These are phyloP conservation scores for Pichia sporocuriosa DNA, from an alignment of 805 yeast species.

Conservation along the genomic window DNA sequence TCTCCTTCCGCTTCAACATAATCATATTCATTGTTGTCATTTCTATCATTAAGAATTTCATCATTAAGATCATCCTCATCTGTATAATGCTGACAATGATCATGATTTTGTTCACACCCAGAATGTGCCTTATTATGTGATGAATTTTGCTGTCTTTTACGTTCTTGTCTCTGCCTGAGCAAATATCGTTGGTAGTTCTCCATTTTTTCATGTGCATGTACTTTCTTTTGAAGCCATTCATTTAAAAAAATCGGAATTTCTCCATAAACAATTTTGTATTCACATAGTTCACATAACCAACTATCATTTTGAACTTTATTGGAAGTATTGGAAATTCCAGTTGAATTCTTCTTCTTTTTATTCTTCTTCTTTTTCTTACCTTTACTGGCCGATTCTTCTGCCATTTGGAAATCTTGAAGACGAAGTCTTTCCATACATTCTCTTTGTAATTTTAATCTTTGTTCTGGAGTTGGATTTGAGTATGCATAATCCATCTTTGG, in stretches of 20 bases:
- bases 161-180: constrained; percentile 13
- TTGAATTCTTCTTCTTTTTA: constrained; percentile 4
- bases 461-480: constrained; percentile 3
- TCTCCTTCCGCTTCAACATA: neutral
- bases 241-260: constrained; percentile 38
- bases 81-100: neutral
- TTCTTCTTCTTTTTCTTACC: constrained; percentile 16
- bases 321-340: neutral
- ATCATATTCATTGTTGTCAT: neutral
- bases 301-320: constrained; percentile 2
- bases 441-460: constrained; percentile 1
- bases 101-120: neutral
- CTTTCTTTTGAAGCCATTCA: constrained; percentile 37
- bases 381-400: constrained; percentile 5
- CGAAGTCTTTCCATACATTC: constrained; percentile 5
- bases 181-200: constrained; percentile 15
- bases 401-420: neutral
- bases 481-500: neutral
- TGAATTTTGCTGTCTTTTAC: constrained; percentile 9
- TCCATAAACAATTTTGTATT: constrained; percentile 43
- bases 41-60: too few relatives aligned
- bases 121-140: neutral
- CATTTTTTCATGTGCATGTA: constrained; percentile 28
- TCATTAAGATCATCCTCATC: neutral
- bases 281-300: constrained; percentile 40